Conservation (phyloP, 75 land plant species). For the Pinus taeda region DNA sequence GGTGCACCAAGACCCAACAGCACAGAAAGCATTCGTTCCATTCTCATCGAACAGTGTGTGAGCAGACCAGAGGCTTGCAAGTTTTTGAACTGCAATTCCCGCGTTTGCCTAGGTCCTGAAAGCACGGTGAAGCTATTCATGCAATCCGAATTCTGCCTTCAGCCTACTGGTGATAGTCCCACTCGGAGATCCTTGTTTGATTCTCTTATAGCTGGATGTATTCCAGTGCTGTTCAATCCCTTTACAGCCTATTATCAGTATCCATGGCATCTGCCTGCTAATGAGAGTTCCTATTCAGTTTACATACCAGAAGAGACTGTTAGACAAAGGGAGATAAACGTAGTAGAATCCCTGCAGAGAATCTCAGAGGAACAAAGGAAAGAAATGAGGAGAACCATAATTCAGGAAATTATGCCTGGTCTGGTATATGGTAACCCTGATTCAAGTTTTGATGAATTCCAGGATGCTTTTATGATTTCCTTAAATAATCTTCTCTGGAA, state of each 20-base stretch:
- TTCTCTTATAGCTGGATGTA: conserved; percentile 56
- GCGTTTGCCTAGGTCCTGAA: conserved; percentile 34
- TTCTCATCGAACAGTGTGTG: conserved; percentile 51
- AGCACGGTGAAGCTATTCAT: conserved; percentile 37
- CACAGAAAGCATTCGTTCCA: conserved; percentile 39
- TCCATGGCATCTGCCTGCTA: conserved; percentile 57
- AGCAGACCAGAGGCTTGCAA: conserved; percentile 19
- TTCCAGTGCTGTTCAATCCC: conserved; percentile 56
- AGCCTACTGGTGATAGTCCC: conserved; percentile 69
- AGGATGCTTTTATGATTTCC: conserved; percentile 43
- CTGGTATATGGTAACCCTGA: conserved; percentile 28
- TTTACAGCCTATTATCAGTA: conserved; percentile 66
- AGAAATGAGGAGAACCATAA: conserved; percentile 54
- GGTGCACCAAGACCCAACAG: conserved; percentile 48
- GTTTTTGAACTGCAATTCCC: conserved; percentile 33
- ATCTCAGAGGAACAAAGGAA: conserved; percentile 26
- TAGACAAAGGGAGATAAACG: conserved; percentile 25
- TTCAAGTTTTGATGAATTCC: conserved; percentile 8
- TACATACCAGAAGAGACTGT: conserved; percentile 41
- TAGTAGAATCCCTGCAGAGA: conserved; percentile 29
- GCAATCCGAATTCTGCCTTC: conserved; percentile 62
- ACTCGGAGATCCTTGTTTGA: conserved; percentile 67
- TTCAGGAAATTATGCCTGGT: conserved; percentile 51
- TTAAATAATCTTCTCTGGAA: conserved; percentile 18
- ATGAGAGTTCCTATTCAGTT: conserved; percentile 41